Evolutionary conservation across 345 rosid genomes (phyloP), one percentile per base, ranked within the genome.

Genomic region (Eucalyptus viminalis): DNA sequence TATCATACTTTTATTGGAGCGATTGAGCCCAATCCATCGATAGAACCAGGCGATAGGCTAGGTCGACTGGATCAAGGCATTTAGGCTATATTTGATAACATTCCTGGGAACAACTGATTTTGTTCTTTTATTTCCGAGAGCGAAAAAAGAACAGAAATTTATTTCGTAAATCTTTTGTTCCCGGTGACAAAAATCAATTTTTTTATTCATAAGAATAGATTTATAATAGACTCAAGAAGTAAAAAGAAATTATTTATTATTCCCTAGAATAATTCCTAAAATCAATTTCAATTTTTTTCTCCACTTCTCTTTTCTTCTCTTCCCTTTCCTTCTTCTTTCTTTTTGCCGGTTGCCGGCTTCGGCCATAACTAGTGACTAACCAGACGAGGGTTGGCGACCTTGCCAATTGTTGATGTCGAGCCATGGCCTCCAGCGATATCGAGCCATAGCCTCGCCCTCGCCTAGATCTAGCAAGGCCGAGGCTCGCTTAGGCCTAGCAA

Each of bases 81-180:
- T 53, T 19, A 19, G 58, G 24, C 24, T 4, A 0, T 53, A 2
- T 53, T 53, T 53, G 24, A 0, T 53, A 53, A 19, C 9, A 51
- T 8, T 51, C 1, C 0, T 1, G 21, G 1, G 0, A 16, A 51
- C 9, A 51, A 51, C 22, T 3, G 4, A 7, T 17, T 53, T 0
- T 8, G 1, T 53, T 53, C 5, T 53, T 19, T 53, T 53, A 0
- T 53, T 53, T 0, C 0, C 0, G 0, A 0, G 0, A 19, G 2
- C 0, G 4, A 4, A 19, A 51, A 53, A 53, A 53, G 0, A 53
- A 8, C 0, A 8, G 0, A 53, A 53, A 53, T 53, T 53, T 53
- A 0, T 53, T 53, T 53, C 1, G 1, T 53, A 21, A 53, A 53
- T 53, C 21, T 19, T 53, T 53, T 53, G 2, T 53, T 53, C 0